Evolutionary conservation across 2,329 filamentous ascomycete species (phyloP), one percentile per base, ranked within the genome.

Genomic region (Trichoderma sp.): DNA sequence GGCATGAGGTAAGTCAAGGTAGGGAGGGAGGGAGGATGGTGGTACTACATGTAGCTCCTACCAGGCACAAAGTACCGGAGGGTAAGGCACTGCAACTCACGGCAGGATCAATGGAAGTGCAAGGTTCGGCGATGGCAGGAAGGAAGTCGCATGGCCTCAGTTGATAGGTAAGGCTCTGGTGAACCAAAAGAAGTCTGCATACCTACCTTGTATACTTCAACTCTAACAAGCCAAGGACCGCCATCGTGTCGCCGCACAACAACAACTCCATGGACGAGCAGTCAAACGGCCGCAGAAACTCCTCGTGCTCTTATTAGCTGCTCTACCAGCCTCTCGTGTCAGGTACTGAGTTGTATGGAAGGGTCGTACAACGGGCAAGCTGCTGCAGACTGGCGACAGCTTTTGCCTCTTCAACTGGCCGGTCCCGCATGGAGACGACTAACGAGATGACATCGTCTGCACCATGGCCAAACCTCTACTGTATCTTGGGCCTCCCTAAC

Each of bases 381-480:
- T 61, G 58, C 59, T 62, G 59, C 58, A 62, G 47, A 24, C 58
- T 54, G 24, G 58, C 59, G 26, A 19, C 21, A 61, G 51, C 58
- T 21, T 61, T 61, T 34, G 10, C 58, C 45, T 19, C 44, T 17
- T 50, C 34, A 50, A 50, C 60, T 63, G 60, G 60, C 51, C 48
- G 50, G n/a, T 39, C 14, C 50, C 7, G 54, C 41, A 28, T 48
- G 10, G 39, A 63, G 26, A 63, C 17, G 19, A 44, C 60, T 51
- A 63, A 63, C 51, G 51, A 41, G 28, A 10, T 39, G 50, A 51
- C 60, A 19, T 47, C 10, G 60, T 55, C 51, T 56, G 51, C 60
- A 56, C 30, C 12, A 56, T 56, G 60, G 51, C 59, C 24, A 54
- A 62, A 62, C 59, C 34, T 62, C 51, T 24, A 10, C 58, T 52